Conservation (phyloP, 2,329 filamentous ascomycete species). For the Colletotrichum australisinense region DNA sequence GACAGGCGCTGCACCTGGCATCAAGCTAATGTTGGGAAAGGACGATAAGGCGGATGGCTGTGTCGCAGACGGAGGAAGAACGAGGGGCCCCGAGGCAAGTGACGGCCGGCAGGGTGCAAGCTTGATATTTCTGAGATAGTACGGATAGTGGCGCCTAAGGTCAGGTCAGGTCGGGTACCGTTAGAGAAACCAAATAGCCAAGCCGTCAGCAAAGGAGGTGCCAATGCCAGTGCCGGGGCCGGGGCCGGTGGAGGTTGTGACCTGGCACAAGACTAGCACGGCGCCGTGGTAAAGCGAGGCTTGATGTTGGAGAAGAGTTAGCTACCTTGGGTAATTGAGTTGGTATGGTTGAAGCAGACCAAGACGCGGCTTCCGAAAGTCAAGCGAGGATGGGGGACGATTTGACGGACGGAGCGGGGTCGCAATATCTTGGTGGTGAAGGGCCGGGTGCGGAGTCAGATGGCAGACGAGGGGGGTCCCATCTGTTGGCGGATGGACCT, state of each 20-base stretch:
- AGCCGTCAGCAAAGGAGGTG: neutral
- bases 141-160: neutral
- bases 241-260: neutral
- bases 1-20: neutral
- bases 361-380: neutral
- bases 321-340: neutral
- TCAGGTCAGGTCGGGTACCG: neutral
- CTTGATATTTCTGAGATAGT: neutral
- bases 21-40: neutral
- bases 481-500: neutral
- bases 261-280: neutral
- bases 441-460: neutral
- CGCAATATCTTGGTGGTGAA: neutral
- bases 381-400: neutral
- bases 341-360: neutral
- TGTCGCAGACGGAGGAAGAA: neutral
- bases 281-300: neutral
- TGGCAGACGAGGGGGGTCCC: neutral
- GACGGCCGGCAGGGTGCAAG: neutral
- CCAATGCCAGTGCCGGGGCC: neutral
- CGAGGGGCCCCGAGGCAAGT: neutral
- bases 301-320: neutral
- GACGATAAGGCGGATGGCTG: neutral
- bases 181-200: neutral
- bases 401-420: slow-evolving; percentile 4